Base-by-base conservation (phyloP, 1,284 basidiomycete species). In the Boletellus sp. region DNA sequence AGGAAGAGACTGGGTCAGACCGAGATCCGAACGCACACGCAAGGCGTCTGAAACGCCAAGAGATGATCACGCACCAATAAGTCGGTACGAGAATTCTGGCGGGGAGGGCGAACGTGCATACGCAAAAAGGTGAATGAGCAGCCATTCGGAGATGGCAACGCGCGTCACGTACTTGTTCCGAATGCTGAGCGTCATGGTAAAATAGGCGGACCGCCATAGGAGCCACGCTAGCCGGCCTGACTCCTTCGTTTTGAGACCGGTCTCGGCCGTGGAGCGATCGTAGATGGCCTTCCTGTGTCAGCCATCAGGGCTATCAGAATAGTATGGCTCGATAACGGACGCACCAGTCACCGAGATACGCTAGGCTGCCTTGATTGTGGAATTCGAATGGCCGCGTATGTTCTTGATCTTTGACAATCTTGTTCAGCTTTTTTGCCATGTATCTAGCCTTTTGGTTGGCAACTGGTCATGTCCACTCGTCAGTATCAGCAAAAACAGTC, bases 391-490 rank as follows among this genome's bases (percentile, higher is more conserved):
- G 70, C 47, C 72, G 66, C 0, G 62, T 48, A 6, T 70, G 58
- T 30, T 57, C 45, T 34, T 62, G 65, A 37, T 77, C 74, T 48
- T 70, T 74, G 5, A 73, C 77, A 37, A 85, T 64, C 48, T 67
- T 74, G 66, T 87, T 87, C 40, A 93, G 71, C 58, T 80, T 81
- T 57, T 81, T 82, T 39, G 74, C 74, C 33, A 90, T 64, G 61
- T 90, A 90, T 54, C 77, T 80, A 2, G 81, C 90, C 68, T 91
- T 84, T 63, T 92, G 89, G 52, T 81, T 81, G 2, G 91, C 90
- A 22, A 92, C 91, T 86, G 37, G 54, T 52, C 47, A 19, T 47
- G 35, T 36, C 40, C 42, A 11, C n/a, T n/a, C n/a, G 45, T 55
- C 27, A 53, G 34, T 47, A 36, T 53, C 38, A 45, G 14, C 11